These are phyloP conservation scores for Diaporthe velutina DNA, from an alignment of 2,329 filamentous ascomycete genomes.

Conservation along the genomic window DNA sequence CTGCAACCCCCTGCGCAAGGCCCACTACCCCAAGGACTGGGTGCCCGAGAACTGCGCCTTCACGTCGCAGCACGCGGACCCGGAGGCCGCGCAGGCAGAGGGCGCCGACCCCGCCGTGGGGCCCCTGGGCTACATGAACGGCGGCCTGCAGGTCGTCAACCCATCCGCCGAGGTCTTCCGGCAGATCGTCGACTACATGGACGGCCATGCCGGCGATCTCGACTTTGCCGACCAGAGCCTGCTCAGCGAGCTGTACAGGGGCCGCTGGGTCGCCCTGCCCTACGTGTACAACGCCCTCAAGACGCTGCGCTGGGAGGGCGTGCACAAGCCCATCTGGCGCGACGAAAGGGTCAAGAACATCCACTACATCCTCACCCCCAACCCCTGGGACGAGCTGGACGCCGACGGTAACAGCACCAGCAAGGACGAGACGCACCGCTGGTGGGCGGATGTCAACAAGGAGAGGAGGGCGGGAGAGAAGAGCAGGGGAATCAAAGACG, in stretches of 20 bases:
- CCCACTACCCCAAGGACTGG: constrained; percentile 84
- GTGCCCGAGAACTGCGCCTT: constrained; percentile 69
- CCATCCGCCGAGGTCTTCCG: constrained; percentile 62
- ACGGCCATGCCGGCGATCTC: constrained; percentile 59
- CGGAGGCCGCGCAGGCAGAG: constrained; percentile 59
- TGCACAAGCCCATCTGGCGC: constrained; percentile 69
- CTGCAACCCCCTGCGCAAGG: constrained; percentile 84
- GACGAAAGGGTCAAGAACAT: constrained; percentile 71
- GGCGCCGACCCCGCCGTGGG: constrained; percentile 59
- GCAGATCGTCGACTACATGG: constrained; percentile 65
- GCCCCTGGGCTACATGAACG: constrained; percentile 66
- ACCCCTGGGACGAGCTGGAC: constrained; percentile 70
- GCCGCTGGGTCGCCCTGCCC: constrained; percentile 69
- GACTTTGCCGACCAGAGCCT: constrained; percentile 73
- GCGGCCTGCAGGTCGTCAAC: constrained; percentile 69
- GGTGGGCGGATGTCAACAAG: constrained; percentile 67
- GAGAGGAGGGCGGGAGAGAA: constrained; percentile 58
- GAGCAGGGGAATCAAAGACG: constrained; percentile 52
- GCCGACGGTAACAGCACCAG: constrained; percentile 58
- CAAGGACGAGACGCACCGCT: constrained; percentile 63
- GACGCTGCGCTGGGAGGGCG: constrained; percentile 66
- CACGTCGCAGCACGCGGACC: constrained; percentile 63
- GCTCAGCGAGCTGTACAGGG: constrained; percentile 66
- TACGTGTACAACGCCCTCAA: constrained; percentile 75
- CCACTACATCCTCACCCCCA: constrained; percentile 72